phyloP scores from a whole-genome alignment of 768 basidiomycete genomes.

The Ephemerocybe angulata region DNA sequence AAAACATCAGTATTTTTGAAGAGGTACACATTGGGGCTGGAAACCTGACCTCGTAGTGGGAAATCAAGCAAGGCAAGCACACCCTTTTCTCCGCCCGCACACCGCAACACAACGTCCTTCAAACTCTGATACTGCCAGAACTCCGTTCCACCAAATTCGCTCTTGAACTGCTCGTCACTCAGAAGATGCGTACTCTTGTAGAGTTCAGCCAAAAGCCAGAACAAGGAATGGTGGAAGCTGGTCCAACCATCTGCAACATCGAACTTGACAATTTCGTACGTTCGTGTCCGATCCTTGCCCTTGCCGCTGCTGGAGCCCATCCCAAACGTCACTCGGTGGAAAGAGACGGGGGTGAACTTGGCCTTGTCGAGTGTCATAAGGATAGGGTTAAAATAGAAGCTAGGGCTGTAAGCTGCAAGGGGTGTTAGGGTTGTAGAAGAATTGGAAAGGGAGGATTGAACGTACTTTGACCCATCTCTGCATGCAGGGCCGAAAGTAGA shows the following conservation, averaged over 20 bases:
- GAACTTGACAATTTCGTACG: constrained; percentile 68
- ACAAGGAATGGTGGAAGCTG: constrained; percentile 89
- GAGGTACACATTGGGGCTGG: no score
- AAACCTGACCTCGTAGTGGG: constrained; percentile 85
- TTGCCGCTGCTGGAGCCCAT: constrained; percentile 22
- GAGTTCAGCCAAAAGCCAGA: constrained; percentile 87
- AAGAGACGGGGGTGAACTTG: constrained; percentile 59
- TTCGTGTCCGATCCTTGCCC: constrained; percentile 13
- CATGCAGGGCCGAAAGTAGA: constrained; percentile 5
- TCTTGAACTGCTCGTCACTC: constrained; percentile 45
- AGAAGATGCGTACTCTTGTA: constrained; percentile 79
- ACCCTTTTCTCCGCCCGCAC: constrained; percentile 56
- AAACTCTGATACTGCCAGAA: constrained; percentile 38
- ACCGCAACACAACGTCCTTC: constrained; percentile 56
- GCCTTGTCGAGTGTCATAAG: constrained; percentile 64
- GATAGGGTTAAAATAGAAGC: constrained; percentile 51
- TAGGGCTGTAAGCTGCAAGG: constrained; percentile 5
- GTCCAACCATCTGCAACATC: constrained; percentile 79
- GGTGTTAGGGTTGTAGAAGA: neutral
- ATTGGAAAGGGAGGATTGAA: neutral
- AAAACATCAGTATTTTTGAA: no score
- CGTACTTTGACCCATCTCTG: neutral
- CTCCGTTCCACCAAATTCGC: constrained; percentile 37
- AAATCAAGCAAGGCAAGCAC: constrained; percentile 82
- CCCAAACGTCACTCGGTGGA: constrained; percentile 68